Percentiles rank a stretch among this genome's conserved stretches.
Evolutionary conservation across 192 early-diverging fungal species (phyloP).

Genomic region (Linnemannia schmuckeri): DNA sequence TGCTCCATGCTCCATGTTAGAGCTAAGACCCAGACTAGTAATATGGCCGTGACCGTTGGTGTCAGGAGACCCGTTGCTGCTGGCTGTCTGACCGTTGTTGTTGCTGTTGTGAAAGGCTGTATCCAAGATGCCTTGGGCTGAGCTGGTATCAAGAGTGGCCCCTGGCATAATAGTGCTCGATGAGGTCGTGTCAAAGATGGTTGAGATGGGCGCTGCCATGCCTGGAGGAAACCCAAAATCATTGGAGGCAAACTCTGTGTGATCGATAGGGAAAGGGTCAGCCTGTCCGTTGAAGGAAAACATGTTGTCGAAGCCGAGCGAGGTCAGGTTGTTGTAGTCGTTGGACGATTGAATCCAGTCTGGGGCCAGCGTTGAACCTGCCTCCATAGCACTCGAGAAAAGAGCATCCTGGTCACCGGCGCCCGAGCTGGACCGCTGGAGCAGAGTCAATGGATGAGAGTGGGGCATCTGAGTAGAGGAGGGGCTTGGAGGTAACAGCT

Average conservation of each 20-base stretch:
- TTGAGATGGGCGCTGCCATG: constrained; percentile 34
- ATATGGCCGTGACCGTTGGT: neutral
- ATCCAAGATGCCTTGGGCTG: neutral
- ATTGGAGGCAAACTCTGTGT: constrained; percentile 45
- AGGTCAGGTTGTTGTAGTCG: constrained; percentile 43
- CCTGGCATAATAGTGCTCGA: neutral
- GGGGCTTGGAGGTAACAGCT: constrained; percentile 22
- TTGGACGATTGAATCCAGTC: constrained; percentile 45
- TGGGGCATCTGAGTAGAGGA: constrained; percentile 33
- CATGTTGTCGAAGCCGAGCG: constrained; percentile 51
- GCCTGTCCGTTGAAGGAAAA: constrained; percentile 45
- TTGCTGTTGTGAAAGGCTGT: constrained; percentile 2
- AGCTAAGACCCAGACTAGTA: neutral
- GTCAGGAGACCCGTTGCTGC: neutral
- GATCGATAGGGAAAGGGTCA: constrained; percentile 48
- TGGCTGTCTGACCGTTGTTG: constrained; percentile 7
- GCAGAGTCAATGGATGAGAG: constrained; percentile 12
- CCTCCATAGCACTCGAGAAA: constrained; percentile 23
- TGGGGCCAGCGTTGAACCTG: constrained; percentile 16
- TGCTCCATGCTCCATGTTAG: neutral
- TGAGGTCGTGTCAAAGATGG: constrained; percentile 37
- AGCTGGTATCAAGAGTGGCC: constrained; percentile 8
- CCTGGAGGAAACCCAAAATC: constrained; percentile 49
- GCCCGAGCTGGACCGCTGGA: constrained; percentile 30
- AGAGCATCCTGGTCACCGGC: constrained; percentile 22